Evolutionary conservation across 2,329 filamentous ascomycete species (phyloP).

Genomic region (Phialophora macrospora): DNA sequence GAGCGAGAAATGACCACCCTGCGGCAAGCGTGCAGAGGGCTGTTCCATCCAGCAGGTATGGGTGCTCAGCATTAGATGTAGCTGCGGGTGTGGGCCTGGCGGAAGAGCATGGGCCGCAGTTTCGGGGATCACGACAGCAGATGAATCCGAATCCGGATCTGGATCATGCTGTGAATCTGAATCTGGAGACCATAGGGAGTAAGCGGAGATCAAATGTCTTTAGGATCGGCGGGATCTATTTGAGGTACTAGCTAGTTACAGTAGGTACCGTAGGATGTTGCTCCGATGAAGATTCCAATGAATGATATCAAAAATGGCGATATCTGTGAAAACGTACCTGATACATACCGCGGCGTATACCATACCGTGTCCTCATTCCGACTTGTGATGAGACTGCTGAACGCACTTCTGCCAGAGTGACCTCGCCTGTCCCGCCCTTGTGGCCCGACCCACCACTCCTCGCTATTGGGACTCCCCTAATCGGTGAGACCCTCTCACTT

Average conservation of each 20-base stretch:
- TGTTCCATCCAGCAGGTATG: not conserved
- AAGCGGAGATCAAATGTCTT: not conserved
- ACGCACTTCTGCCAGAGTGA: not conserved
- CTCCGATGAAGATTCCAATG: not conserved
- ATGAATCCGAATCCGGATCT: not conserved
- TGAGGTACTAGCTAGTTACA: constrained; percentile 12
- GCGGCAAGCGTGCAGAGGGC: not conserved
- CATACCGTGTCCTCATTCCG: not conserved
- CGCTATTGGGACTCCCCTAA: too few relatives aligned
- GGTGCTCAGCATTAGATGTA: not conserved
- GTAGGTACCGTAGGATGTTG: not conserved
- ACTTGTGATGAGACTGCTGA: not conserved
- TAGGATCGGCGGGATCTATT: constrained; percentile 19
- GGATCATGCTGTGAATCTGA: not conserved
- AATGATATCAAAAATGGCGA: not conserved
- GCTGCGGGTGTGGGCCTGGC: too few relatives aligned
- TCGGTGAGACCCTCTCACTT: constrained; percentile 8
- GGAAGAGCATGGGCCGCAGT: too few relatives aligned
- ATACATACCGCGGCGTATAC: too few relatives aligned
- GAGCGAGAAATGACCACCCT: not conserved
- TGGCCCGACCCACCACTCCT: too few relatives aligned
- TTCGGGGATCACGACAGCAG: not conserved
- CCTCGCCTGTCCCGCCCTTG: too few relatives aligned
- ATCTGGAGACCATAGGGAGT: constrained; percentile 6
- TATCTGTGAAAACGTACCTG: not conserved